These are phyloP conservation scores for Boletellus ananas DNA, from an alignment of 768 basidiomycete genomes.

Conservation along the genomic window DNA sequence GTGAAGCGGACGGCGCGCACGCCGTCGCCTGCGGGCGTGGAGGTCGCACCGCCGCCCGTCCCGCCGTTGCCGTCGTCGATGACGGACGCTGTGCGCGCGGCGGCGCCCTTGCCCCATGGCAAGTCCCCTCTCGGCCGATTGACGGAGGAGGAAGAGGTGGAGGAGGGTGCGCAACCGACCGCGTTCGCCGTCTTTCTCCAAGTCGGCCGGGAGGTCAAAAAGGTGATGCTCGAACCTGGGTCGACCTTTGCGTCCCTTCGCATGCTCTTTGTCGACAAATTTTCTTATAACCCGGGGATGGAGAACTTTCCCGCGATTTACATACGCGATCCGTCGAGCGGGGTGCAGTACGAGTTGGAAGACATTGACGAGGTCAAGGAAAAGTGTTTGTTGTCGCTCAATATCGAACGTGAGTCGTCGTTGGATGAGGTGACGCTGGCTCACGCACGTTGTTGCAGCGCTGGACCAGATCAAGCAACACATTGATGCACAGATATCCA, in stretches of 20 bases:
- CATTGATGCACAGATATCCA: conserved; percentile 87
- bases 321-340: conserved; percentile 86
- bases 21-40: conserved; percentile 29
- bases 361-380: conserved; percentile 91
- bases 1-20: conserved; percentile 33
- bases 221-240: conserved; percentile 65
- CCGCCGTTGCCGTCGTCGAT: conserved; percentile 49
- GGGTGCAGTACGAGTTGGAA: conserved; percentile 94
- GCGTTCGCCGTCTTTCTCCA: conserved; percentile 80
- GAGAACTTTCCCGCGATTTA: conserved; percentile 96
- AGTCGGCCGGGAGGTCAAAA: conserved; percentile 87
- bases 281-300: conserved; percentile 88
- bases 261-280: conserved; percentile 90
- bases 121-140: conserved; percentile 15
- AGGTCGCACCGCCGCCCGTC: conserved; percentile 32
- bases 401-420: conserved; percentile 85
- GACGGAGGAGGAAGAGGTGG: conserved; percentile 15
- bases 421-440: conserved; percentile 1
- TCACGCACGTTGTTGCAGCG: conserved; percentile 44
- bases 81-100: conserved; percentile 34
- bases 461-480: conserved; percentile 99
- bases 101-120: not conserved
- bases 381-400: conserved; percentile 83
- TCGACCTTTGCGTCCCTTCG: conserved; percentile 72
- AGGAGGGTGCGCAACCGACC: conserved; percentile 13